Base-by-base conservation (phyloP, 164 flowering plant genomes). In the Akebia trifoliata region DNA sequence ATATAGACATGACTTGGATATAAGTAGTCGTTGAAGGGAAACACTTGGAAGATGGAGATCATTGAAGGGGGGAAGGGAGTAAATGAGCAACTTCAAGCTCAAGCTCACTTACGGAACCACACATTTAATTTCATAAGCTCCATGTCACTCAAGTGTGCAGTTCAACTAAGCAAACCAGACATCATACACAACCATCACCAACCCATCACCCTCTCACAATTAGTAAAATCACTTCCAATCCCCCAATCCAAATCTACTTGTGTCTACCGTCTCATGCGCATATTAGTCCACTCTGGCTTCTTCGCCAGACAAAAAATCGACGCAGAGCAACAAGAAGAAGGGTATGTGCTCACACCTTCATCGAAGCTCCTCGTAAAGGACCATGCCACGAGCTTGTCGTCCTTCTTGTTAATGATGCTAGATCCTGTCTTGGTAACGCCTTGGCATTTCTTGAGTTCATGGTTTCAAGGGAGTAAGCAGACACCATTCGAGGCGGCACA, bases 121-220 rank as follows among this genome's bases (percentile, higher is more conserved):
- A 39, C 59, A 0, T 56, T 58, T 15, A 66, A 55, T 24, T 69
- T 8, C 73, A 58, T 80, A 21, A 58, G 43, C 48, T 75, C 84
- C 28, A 66, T 75, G 79, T 69, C 78, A 0, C 67, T 76, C n/a
- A 78, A 63, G 22, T 76, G 75, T 52, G 76, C 73, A 17, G 57
- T 74, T 65, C 49, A 74, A 40, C 50, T 74, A 4, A 71, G 76
- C 40, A 72, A 71, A 40, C 71, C 77, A 0, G 75, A 70, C 49
- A 50, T 66, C 51, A 50, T 76, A 49, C 60, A 68, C 63, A 68
- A 14, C 48, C 71, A 76, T 28, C 54, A 36, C 44, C 31, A 34
- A 44, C 69, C 74, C 31, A 60, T 74, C n/a, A n/a, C n/a, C n/a
- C n/a, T n/a, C n/a, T n/a, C n/a, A n/a, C n/a, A n/a, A n/a, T n/a